Evolutionary conservation across 257 asterid species (phyloP).

Genomic region (Plantago ovata): DNA sequence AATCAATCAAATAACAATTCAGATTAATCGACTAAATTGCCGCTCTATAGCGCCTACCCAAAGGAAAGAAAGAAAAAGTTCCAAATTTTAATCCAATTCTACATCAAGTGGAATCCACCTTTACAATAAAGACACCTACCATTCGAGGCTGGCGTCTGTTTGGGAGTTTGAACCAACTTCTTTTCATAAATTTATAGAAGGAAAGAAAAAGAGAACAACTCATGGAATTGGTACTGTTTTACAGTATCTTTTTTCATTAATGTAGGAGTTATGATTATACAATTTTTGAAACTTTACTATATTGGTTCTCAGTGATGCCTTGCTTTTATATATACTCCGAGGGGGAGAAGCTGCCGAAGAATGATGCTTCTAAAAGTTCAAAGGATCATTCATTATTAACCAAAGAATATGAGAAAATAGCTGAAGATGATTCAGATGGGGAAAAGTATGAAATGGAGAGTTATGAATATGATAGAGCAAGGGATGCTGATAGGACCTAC

Average conservation of each 20-base stretch:
- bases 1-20: too few relatives aligned
- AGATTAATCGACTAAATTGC: too few relatives aligned
- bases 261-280: constrained; percentile 1
- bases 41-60: too few relatives aligned
- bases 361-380: constrained; percentile 26
- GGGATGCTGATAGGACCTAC: constrained; percentile 76
- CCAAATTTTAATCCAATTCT: too few relatives aligned
- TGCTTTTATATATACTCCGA: constrained; percentile 70
- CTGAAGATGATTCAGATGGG: constrained; percentile 38
- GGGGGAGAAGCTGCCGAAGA: constrained; percentile 53
- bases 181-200: too few relatives aligned
- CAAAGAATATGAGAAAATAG: constrained; percentile 33
- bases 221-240: neutral
- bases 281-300: constrained; percentile 1
- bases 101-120: too few relatives aligned
- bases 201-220: too few relatives aligned
- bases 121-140: too few relatives aligned
- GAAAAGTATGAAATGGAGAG: constrained; percentile 73
- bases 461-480: constrained; percentile 78
- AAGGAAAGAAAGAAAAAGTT: too few relatives aligned
- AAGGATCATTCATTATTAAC: constrained; percentile 27
- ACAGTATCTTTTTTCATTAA: neutral
- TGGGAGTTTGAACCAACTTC: too few relatives aligned
- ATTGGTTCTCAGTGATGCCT: constrained; percentile 59
- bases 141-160: too few relatives aligned